phyloP scores from a whole-genome alignment of 768 basidiomycete species.

The Paxillus involutus region DNA sequence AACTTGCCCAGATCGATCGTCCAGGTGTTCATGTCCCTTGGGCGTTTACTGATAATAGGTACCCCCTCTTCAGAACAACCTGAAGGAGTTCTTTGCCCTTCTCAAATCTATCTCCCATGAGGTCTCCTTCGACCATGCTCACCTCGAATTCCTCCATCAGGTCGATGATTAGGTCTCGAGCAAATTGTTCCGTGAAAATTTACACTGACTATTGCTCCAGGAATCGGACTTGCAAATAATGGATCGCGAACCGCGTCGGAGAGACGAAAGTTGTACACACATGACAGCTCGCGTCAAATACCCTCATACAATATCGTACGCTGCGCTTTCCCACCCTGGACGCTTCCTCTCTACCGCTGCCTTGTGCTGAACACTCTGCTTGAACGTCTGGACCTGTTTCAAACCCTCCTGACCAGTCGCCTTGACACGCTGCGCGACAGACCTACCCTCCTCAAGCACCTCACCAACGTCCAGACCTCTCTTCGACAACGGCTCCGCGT shows the following conservation, averaged over 20 bases:
- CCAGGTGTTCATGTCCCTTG: constrained; percentile 83
- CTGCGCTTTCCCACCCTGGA: constrained; percentile 49
- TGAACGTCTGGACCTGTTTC: constrained; percentile 42
- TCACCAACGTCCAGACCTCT: constrained; percentile 1
- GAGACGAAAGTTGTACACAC: no score
- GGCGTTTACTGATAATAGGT: constrained; percentile 91
- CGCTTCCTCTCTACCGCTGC: constrained; percentile 33
- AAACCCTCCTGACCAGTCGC: constrained; percentile 34
- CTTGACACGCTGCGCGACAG: constrained; percentile 34
- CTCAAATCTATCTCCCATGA: constrained; percentile 97
- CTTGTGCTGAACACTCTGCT: constrained; percentile 44
- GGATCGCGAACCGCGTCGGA: no score
- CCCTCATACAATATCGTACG: constrained; percentile 39
- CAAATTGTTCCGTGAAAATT: not conserved
- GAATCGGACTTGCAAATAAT: constrained; percentile 98
- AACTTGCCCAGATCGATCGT: constrained; percentile 91
- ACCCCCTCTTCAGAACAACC: constrained; percentile 93
- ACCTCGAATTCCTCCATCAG: constrained; percentile 94
- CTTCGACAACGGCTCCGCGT: constrained; percentile 36
- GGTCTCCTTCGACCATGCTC: constrained; percentile 88
- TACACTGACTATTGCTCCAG: constrained; percentile 36
- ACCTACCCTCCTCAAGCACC: not conserved
- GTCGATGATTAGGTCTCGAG: constrained; percentile 71
- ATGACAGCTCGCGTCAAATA: no score
- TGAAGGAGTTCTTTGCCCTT: constrained; percentile 92